Percentiles rank a stretch among this genome's conserved stretches.
phyloP scores from a whole-genome alignment of 2,329 filamentous ascomycete species.

The Ceratocystis papillata region DNA sequence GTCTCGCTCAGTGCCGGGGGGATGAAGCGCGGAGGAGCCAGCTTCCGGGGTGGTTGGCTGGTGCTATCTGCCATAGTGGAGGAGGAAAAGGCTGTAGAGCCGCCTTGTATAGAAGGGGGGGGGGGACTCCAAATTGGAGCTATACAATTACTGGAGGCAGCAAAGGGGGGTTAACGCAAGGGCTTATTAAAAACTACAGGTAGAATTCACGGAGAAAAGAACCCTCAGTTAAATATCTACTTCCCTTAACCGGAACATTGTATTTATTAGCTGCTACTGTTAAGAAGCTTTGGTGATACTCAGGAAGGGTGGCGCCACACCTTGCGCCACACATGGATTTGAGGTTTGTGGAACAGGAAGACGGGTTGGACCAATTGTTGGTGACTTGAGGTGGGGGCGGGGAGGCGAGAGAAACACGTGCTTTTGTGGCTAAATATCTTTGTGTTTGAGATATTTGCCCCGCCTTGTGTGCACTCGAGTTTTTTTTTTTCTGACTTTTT shows the following conservation, averaged over 20 bases:
- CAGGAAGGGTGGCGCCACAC: neutral
- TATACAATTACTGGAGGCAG: neutral
- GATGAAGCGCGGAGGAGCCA: conserved; percentile 20
- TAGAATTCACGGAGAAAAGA: no score
- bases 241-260: no score
- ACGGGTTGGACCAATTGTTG: neutral
- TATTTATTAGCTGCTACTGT: neutral
- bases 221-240: no score
- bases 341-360: conserved; percentile 3
- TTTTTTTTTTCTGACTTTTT: neutral
- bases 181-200: neutral
- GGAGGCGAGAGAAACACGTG: conserved; percentile 15
- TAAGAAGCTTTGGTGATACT: conserved; percentile 1
- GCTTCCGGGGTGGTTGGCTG: conserved; percentile 10
- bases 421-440: conserved; percentile 10
- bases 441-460: neutral
- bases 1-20: conserved; percentile 20
- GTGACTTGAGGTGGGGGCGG: conserved; percentile 5
- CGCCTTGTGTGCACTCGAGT: conserved; percentile 1
- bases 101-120: neutral
- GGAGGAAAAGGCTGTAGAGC: neutral
- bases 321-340: neutral
- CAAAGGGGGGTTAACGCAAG: neutral
- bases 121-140: neutral
- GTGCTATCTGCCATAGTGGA: conserved; percentile 13